Evolutionary conservation across 2,329 filamentous ascomycete genomes (phyloP).

Genomic region (Coniochaeta ligniaria): DNA sequence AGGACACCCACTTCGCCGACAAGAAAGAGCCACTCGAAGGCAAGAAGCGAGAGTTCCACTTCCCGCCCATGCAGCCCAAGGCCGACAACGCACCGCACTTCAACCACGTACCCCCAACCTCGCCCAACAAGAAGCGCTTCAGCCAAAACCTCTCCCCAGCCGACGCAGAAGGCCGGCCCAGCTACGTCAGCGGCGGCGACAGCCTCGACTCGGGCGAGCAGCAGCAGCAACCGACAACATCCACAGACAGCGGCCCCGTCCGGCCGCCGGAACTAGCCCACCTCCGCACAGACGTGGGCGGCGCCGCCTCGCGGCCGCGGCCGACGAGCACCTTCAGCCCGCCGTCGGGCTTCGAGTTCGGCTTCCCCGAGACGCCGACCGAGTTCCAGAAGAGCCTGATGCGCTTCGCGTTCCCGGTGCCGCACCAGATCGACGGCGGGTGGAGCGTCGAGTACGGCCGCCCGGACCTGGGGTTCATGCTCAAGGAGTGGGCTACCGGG

Average conservation of each 20-base stretch:
- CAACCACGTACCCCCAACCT: conserved; percentile 45
- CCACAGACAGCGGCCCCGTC: conserved; percentile 3
- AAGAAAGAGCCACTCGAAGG: conserved; percentile 20
- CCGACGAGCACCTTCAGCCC: conserved; percentile 52
- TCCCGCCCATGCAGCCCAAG: conserved; percentile 43
- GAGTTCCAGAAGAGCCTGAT: conserved; percentile 85
- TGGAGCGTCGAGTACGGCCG: conserved; percentile 92
- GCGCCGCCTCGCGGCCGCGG: conserved; percentile 22
- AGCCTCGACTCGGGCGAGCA: conserved; percentile 4
- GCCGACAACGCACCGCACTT: conserved; percentile 46
- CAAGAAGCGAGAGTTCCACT: conserved; percentile 43
- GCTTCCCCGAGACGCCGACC: conserved; percentile 77
- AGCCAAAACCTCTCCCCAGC: conserved; percentile 17
- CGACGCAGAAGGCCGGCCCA: conserved; percentile 12
- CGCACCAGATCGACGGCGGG: conserved; percentile 63
- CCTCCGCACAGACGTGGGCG: conserved; percentile 39
- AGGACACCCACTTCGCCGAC: conserved; percentile 36
- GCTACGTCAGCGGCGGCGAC: conserved; percentile 9
- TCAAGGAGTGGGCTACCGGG: conserved; percentile 74
- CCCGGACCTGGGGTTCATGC: conserved; percentile 80
- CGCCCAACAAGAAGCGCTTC: conserved; percentile 28
- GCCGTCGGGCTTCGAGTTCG: conserved; percentile 64
- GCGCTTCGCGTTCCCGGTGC: conserved; percentile 77
- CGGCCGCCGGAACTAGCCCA: conserved; percentile 50
- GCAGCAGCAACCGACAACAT: conserved; percentile 6